Evolutionary conservation across 2,329 filamentous ascomycete genomes (phyloP).

Genomic region (Fusarium zealandicum): DNA sequence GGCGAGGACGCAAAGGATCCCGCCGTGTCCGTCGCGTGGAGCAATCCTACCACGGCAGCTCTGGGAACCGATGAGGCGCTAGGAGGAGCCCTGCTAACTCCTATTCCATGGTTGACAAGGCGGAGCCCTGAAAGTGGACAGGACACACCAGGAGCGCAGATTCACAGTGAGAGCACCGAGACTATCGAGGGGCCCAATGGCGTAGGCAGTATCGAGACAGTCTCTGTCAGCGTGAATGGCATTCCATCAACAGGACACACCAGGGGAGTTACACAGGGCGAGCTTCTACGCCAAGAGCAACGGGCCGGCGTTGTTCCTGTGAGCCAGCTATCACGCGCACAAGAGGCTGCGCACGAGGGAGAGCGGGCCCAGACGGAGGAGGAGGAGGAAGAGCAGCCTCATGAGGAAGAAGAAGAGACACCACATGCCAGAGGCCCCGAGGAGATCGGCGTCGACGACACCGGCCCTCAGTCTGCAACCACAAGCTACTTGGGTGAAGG

Average conservation of each 20-base stretch:
- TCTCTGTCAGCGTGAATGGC: conserved; percentile 77
- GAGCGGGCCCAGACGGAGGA: conserved; percentile 39
- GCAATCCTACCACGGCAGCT: conserved; percentile 54
- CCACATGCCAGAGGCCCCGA: conserved; percentile 87
- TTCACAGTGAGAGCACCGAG: conserved; percentile 77
- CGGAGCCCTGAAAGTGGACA: conserved; percentile 44
- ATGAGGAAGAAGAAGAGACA: conserved; percentile 62
- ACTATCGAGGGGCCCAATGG: conserved; percentile 84
- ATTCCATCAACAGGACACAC: conserved; percentile 60
- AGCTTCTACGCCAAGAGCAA: conserved; percentile 86
- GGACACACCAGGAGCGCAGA: conserved; percentile 48
- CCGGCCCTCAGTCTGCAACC: conserved; percentile 71
- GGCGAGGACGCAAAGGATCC: conserved; percentile 59
- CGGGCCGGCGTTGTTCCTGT: conserved; percentile 79
- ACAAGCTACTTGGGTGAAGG: conserved; percentile 50
- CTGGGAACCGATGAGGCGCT: conserved; percentile 87
- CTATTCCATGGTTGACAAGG: conserved; percentile 84
- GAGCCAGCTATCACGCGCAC: conserved; percentile 61
- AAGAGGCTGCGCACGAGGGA: conserved; percentile 43
- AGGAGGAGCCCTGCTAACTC: conserved; percentile 88
- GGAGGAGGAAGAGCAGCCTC: conserved; percentile 45
- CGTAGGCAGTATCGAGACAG: conserved; percentile 80
- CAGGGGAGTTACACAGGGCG: conserved; percentile 78
- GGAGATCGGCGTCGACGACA: conserved; percentile 84
- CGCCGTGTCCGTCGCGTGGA: conserved; percentile 54